These are phyloP conservation scores for Phytophthora pini DNA, from an alignment of 352 stramenopile species.

Conservation along the genomic window DNA sequence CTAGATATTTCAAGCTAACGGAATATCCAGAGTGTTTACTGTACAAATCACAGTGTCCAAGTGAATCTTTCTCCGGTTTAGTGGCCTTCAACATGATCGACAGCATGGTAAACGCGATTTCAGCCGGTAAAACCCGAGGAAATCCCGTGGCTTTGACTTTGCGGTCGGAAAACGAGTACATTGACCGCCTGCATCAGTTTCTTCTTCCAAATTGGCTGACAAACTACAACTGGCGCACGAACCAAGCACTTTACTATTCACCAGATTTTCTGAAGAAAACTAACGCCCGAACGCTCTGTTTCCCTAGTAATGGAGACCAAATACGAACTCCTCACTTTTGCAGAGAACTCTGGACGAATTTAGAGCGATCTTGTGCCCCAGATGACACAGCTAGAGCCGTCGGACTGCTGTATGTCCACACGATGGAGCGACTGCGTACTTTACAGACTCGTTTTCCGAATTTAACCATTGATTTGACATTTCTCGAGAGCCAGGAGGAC, in stretches of 20 bases:
- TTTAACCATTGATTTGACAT: conserved; percentile 25
- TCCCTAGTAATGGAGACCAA: neutral
- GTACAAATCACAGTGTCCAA: conserved; percentile 24
- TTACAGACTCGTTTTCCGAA: conserved; percentile 27
- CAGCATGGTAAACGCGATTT: conserved; percentile 26
- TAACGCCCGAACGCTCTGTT: conserved; percentile 23
- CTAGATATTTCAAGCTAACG: conserved; percentile 9
- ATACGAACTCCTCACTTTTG: conserved; percentile 18
- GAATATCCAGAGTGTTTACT: conserved; percentile 40
- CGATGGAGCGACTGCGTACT: conserved; percentile 15
- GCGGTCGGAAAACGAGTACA: conserved; percentile 31
- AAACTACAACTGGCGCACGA: conserved; percentile 38
- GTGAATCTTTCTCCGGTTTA: conserved; percentile 9
- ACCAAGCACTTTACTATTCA: conserved; percentile 41
- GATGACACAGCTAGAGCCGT: conserved; percentile 5
- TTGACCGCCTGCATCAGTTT: conserved; percentile 53
- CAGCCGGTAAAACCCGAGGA: neutral
- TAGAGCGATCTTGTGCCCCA: conserved; percentile 22
- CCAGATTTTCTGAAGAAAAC: conserved; percentile 15
- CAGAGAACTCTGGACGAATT: conserved; percentile 34
- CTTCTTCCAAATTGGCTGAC: conserved; percentile 41
- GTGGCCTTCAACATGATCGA: conserved; percentile 45
- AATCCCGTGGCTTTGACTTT: conserved; percentile 11
- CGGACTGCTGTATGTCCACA: conserved; percentile 27
- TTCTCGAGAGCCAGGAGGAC: conserved; percentile 38